Base-by-base conservation (phyloP, 2,329 filamentous ascomycete genomes). In the Trichophyton simii region DNA sequence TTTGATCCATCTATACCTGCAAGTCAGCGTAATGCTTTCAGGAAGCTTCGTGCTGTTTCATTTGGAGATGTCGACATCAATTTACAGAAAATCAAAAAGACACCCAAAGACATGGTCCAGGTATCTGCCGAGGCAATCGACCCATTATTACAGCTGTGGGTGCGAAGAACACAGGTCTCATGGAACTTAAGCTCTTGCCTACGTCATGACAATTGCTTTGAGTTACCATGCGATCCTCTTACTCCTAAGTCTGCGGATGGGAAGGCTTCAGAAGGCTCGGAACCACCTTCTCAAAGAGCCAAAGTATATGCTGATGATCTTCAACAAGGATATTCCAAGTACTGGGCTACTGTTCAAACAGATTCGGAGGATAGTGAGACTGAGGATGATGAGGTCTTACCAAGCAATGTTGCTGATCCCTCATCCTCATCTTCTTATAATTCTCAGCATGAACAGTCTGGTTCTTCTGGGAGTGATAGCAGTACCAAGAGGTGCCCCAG, bases 61-160 rank as follows among this genome's bases (percentile, higher is more conserved):
- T 66, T 75, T 38, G 70, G 69, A n/a, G 71, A 73, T 7, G 65
- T 71, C 36, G 72, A 74, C 57, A 62, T 67, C 3, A 70, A 65
- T 2, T 63, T 75, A n/a, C 66, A 68, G 41, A 65, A 68, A 18
- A 69, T 75, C 34, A 70, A 72, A 60, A 63, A 68, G 50, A 73
- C 72, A 8, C 70, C 72, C 3, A 72, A 68, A 57, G 72, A 74
- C 34, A 76, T 75, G 73, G 68, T 75, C 9, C 68, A 70, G 44
- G 66, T 73, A 3, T 75, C 73, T 0, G 69, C 72, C 36, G 66
- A 65, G 2, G 71, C 70, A 13, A 69, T 75, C 62, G 68, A 74
- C 50, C 67, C 66, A 18, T 64, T 76, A 8, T 64, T 75, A 18
- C 64, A 65, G 31, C 64, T 54, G 46, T 73, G 67, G 71, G 72